Evolutionary conservation across 805 yeast species (phyloP), one percentile per base, ranked within the genome.

Genomic region (Yarrowia keelungensis): DNA sequence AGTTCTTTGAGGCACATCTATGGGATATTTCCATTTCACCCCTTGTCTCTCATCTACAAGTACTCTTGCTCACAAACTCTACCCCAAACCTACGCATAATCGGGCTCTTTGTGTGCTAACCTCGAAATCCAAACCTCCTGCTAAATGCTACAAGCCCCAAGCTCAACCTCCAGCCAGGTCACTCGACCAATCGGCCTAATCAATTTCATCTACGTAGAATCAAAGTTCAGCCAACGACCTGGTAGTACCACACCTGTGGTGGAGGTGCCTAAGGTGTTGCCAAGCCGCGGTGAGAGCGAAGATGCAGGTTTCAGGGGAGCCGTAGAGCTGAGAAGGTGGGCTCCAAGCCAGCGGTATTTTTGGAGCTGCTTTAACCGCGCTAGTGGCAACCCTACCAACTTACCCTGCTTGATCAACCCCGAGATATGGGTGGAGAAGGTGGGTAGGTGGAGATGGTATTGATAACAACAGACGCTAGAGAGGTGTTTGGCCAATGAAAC

Each of bases 171-270:
- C 41, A n/a, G 22, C 9, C 56, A 11, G 56, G 56, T 50, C 56
- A 50, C 56, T 49, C 53, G 53, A 50, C 56, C 39, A 50, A 50
- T 35, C 5, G 56, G 41, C 26, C 41, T 35, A 50, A 50, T 50
- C 56, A 50, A 50, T 50, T 35, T 16, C 19, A 50, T 50, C 56
- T 50, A 38, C 19, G 26, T 3, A 15, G 8, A 35, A n/a, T 35
- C 41, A 50, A 16, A 32, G 56, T 50, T 50, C 22, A 19, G 5
- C 26, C 49, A 19, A 46, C 47, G 10, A 10, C 12, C 19, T 7
- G 2, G n/a, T 5, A 19, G n/a, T 5, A 16, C 26, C 50, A 15
- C 46, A 42, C 46, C 26, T 16, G 10, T 11, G 49, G 49, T 45
- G 49, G 49, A 19, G 47, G 26, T 16, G 50, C 50, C n/a, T 46